phyloP scores from a whole-genome alignment of 306 rosid species.

The Cucumis cinereus region DNA sequence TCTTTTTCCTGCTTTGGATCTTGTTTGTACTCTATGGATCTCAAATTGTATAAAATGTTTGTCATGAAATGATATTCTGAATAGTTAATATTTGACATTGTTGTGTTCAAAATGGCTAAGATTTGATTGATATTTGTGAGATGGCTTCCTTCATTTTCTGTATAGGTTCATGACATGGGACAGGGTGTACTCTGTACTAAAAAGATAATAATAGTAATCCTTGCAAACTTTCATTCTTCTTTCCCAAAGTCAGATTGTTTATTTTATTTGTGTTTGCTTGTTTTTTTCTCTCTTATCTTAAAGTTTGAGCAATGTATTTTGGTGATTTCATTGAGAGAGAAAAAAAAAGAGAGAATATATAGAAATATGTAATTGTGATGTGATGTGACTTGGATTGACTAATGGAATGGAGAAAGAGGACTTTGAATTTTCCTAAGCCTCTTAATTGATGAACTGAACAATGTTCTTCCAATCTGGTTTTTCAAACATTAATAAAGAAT shows the following conservation, averaged over 20 bases:
- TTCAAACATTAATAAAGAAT: not conserved
- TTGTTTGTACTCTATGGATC: conserved; percentile 1
- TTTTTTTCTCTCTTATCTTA: not conserved
- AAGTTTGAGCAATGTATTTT: not conserved
- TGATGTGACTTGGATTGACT: conserved; percentile 5
- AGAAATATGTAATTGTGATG: not conserved
- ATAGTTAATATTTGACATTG: not conserved
- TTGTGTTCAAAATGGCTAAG: not conserved
- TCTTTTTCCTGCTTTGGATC: not conserved
- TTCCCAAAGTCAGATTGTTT: not conserved
- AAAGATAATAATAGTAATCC: no score
- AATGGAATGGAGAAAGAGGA: not conserved
- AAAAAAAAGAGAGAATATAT: not conserved
- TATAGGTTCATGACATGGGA: not conserved
- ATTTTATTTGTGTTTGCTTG: not conserved
- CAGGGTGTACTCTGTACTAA: not conserved
- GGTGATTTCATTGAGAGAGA: not conserved
- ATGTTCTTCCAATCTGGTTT: not conserved
- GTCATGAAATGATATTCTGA: not conserved
- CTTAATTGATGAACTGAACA: not conserved
- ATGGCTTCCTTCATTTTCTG: not conserved
- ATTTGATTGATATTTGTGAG: not conserved
- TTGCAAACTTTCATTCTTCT: not conserved
- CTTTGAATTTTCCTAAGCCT: not conserved
- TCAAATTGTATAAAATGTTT: not conserved